Conservation (phyloP, 495 filamentous ascomycete genomes). For the Stereocaulon alpinum region DNA sequence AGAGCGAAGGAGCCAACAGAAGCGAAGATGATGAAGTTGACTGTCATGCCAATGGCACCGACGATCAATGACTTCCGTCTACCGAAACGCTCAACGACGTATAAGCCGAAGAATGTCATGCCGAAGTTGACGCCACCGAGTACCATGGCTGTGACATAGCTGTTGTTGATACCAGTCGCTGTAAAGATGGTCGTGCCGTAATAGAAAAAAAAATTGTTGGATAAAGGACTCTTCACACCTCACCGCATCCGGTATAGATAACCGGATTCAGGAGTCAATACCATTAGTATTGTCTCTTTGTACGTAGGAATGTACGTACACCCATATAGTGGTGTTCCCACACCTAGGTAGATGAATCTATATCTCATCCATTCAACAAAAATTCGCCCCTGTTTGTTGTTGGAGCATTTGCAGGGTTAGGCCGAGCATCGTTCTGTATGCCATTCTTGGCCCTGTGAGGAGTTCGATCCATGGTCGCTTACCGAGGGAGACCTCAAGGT, state of each 20-base stretch:
- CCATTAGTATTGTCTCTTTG: too few relatives aligned
- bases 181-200: constrained; percentile 66
- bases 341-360: too few relatives aligned
- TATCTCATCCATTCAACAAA: too few relatives aligned
- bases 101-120: constrained; percentile 63
- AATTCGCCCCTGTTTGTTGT: constrained; percentile 60
- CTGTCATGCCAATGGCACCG: constrained; percentile 58
- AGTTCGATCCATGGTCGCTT: constrained; percentile 51
- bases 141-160: constrained; percentile 64
- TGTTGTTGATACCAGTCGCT: constrained; percentile 56
- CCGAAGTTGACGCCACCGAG: constrained; percentile 64
- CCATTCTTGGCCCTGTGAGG: constrained; percentile 62
- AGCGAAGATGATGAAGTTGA: constrained; percentile 69
- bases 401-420: constrained; percentile 62
- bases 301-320: too few relatives aligned
- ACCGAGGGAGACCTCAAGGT: constrained; percentile 46
- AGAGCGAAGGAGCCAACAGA: constrained; percentile 53
- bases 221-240: too few relatives aligned
- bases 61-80: constrained; percentile 56
- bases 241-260: too few relatives aligned
- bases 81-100: constrained; percentile 60
- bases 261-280: too few relatives aligned
- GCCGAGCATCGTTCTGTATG: constrained; percentile 60
- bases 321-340: too few relatives aligned
- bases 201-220: constrained; percentile 84